Base-by-base conservation (phyloP, 208 protist species). In the Tritrichomonas foetus region DNA sequence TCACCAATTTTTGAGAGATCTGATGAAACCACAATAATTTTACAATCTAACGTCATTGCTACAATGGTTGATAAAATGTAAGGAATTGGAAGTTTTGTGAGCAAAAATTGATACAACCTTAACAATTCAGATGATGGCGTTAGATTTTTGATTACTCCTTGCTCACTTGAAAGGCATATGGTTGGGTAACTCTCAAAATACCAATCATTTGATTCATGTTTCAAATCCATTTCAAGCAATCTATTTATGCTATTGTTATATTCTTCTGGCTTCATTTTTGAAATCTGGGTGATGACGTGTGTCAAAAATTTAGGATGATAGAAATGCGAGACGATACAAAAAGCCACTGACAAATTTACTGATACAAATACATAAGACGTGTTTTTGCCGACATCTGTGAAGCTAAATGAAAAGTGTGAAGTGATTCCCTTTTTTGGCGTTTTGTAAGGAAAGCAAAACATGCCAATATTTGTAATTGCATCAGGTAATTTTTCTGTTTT, bases 381-480 rank as follows among this genome's bases (percentile, higher is more conserved):
- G 22, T 89, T 44, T 22, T 57, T 53, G 11, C 33, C 25, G 11
- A 20, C 13, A 57, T 89, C 78, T 41, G 78, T 89, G 9, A 89
- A 89, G 33, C n/a, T 5, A 11, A 89, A 89, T 20, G 53, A 61
- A 39, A 53, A 89, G 33, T 44, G 25, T 5, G 53, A 20, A 0
- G 5, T 1, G 3, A 57, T n/a, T 20, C 5, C 25, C 20, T 20
- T 27, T 33, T 14, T 16, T 0, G n/a, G 39, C 57, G 13, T 13
- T 89, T 89, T n/a, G 57, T 57, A 89, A 53, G 78, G 78, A 89
- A 89, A 89, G 57, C 78, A 89, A 36, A 89, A 89, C 5, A 33
- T 53, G 53, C n/a, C 47, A 8, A 89, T 41, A 22, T 57, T 44
- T 57, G 53, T 53, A 57, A 14, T 57, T 22, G 57, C 20, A 39